These are phyloP conservation scores for Boletales sp. DNA, from an alignment of 768 basidiomycete species.

Conservation along the genomic window DNA sequence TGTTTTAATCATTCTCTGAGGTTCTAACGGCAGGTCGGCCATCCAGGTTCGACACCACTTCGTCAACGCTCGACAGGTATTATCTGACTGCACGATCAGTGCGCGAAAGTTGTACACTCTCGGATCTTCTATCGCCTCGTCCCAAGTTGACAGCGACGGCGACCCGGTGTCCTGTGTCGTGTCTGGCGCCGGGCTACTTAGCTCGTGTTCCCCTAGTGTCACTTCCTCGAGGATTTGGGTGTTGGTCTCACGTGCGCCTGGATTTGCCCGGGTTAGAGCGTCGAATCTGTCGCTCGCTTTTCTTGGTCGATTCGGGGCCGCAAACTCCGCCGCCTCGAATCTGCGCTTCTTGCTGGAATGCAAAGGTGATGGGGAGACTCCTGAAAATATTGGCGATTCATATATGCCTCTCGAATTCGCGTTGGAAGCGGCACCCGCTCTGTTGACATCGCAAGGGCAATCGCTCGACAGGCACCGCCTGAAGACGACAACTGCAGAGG, in stretches of 20 bases:
- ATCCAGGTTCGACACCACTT: slow-evolving; percentile 9
- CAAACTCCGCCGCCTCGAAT: not conserved
- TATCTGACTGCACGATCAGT: slow-evolving; percentile 6
- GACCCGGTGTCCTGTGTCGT: not conserved
- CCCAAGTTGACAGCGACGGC: not conserved
- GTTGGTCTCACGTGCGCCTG: not conserved
- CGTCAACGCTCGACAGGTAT: slow-evolving; percentile 1
- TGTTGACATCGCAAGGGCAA: slow-evolving; percentile 13
- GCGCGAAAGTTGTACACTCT: slow-evolving; percentile 2
- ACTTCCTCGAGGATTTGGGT: not conserved
- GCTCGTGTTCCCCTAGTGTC: not conserved
- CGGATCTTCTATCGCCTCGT: slow-evolving; percentile 8
- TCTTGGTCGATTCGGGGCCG: not conserved
- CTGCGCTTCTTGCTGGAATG: not conserved
- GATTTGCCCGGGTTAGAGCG: not conserved
- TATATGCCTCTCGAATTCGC: not conserved
- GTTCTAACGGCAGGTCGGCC: not conserved
- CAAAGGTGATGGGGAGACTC: not conserved
- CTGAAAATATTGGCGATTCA: not conserved
- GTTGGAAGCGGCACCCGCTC: not conserved
- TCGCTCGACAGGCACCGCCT: slow-evolving; percentile 9
- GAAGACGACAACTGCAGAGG: slow-evolving; percentile 7
- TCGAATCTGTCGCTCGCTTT: not conserved
- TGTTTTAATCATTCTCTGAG: not conserved
- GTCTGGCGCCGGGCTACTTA: not conserved